Evolutionary conservation across 2,329 filamentous ascomycete species (phyloP).

Genomic region (Aspergillus sp.): DNA sequence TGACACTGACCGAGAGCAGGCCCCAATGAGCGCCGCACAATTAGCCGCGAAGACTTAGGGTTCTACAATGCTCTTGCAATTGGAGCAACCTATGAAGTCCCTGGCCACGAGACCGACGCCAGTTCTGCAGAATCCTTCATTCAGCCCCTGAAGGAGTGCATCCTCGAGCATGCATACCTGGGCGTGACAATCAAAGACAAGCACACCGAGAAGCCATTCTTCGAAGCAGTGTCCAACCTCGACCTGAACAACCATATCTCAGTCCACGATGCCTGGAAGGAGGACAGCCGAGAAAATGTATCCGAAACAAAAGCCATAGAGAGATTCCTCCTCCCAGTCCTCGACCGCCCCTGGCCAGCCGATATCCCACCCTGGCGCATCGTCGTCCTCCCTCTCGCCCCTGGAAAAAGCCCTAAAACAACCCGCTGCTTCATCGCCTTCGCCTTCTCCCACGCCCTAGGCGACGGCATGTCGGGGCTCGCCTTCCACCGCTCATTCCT

Average conservation of each 20-base stretch:
- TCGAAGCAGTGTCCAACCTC: conserved; percentile 29
- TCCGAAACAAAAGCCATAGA: conserved; percentile 22
- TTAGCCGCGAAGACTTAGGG: conserved; percentile 42
- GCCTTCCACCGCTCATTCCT: conserved; percentile 47
- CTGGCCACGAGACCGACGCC: conserved; percentile 13
- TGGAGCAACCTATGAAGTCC: conserved; percentile 35
- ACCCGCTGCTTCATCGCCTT: conserved; percentile 40
- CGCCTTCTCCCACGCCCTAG: conserved; percentile 45
- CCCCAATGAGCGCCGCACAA: conserved; percentile 43
- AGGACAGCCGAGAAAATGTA: background rate
- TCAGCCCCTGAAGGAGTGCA: conserved; percentile 37
- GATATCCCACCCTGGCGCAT: conserved; percentile 46
- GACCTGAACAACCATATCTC: conserved; percentile 44
- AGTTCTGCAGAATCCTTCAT: conserved; percentile 27
- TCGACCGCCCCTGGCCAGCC: conserved; percentile 34
- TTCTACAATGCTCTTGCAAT: conserved; percentile 44
- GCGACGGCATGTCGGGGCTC: conserved; percentile 45
- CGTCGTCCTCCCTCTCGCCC: conserved; percentile 34
- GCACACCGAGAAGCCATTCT: conserved; percentile 39
- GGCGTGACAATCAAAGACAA: conserved; percentile 36
- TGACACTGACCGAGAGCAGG: conserved; percentile 25
- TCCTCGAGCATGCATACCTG: conserved; percentile 41
- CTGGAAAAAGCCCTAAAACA: background rate
- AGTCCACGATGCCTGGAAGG: conserved; percentile 13
- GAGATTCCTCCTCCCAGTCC: conserved; percentile 26